Base-by-base conservation (phyloP, 257 asterid genomes). In the Misopates orontium region DNA sequence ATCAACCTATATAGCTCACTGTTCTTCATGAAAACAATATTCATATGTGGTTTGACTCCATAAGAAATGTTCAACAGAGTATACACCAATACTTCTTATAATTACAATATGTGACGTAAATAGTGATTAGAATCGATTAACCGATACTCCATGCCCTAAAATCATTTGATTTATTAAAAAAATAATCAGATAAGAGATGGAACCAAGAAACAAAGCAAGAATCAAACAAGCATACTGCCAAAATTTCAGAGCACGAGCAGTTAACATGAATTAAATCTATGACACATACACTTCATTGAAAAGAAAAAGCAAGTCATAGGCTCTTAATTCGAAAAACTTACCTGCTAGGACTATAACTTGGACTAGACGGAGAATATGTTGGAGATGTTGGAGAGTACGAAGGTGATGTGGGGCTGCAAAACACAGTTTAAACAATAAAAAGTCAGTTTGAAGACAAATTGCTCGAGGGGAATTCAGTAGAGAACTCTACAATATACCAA, bases 261-360 rank as follows among this genome's bases (percentile, higher is more conserved):
- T 44, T 44, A 42, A 40, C 25, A 16, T 15, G n/a, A n/a, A n/a
- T n/a, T n/a, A n/a, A 45, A 45, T 17, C 15, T 5, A 13, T 61
- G 17, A n/a, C 32, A 9, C 32, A 8, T 2, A 55, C n/a, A n/a
- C n/a, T n/a, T n/a, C n/a, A 21, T 15, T 5, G 24, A 25, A 45
- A 1, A 8, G 18, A 42, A 21, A 59, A 52, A 16, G 19, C 39
- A n/a, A n/a, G n/a, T 17, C 53, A 12, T 22, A 48, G 54, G 24
- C 52, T 6, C 41, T 40, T 31, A 21, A 51, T 10, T 36, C n/a
- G 56, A 54, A 64, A n/a, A 71, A 12, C 8, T 69, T 86, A 90
- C 99, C 97, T 90, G 99, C 92, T 88, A 20, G 99, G 97, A 69
- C 99, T 94, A 71, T 86, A 90, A 15, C 95, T 84, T 56, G 97